Base-by-base conservation (phyloP, 2,329 filamentous ascomycete genomes). In the Venturiaceae sp. region DNA sequence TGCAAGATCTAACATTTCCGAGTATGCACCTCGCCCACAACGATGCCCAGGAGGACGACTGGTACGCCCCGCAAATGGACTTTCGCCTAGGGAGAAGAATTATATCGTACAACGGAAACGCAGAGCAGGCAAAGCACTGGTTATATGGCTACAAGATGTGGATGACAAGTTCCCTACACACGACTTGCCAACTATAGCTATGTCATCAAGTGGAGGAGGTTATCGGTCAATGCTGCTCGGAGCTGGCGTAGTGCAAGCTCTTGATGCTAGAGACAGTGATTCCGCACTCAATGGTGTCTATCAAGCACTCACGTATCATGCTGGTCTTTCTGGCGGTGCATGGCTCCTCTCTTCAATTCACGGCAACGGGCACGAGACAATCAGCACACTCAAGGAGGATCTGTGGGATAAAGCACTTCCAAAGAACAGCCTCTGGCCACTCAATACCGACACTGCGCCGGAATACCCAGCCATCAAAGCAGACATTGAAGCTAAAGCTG, bases 331-430 rank as follows among this genome's bases (percentile, higher is more conserved):
- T n/a, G 74, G 75, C 28, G 76, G 77, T 39, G 64, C 66, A 2
- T 79, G 76, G 77, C 66, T 79, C n/a, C 62, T 78, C 1, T 72
- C 72, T 3, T 76, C 75, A 2, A 57, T 78, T 19, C 69, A 71
- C 11, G 75, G 74, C 7, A 77, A 77, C 64, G 74, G 77, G 60
- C 77, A 72, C 64, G 73, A 75, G 1, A 77, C 75, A 1, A 68
- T 78, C 54, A 71, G 69, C 3, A 67, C 66, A 32, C 64, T 79
- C 5, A 64, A 68, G 30, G 65, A 70, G 16, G 68, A 66, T 13
- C 64, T 77, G 2, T 79, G 75, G 76, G 64, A 71, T 28, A 37
- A 65, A n/a, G 67, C 69, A 1, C 73, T 78, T 59, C 59, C 68
- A 41, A 65, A 73, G 47, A 71, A 66, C 60, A 63, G 72, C 3